phyloP scores from a whole-genome alignment of 768 basidiomycete genomes.

The Russula virescens region DNA sequence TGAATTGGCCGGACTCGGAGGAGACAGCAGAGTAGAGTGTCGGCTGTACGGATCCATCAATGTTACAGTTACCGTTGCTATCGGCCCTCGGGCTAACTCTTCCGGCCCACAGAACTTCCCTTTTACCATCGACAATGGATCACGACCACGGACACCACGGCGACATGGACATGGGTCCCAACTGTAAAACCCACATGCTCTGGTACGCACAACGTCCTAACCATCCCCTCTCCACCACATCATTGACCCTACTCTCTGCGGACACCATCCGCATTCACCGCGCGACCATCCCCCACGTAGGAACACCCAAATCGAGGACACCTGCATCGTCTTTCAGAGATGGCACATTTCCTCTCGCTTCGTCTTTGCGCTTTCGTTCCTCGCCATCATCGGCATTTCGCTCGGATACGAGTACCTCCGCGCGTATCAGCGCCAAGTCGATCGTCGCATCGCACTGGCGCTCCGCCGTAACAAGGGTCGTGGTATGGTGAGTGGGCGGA shows the following conservation, averaged over 20 bases:
- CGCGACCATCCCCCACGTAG: constrained; percentile 28
- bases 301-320: constrained; percentile 76
- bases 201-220: constrained; percentile 44
- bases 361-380: constrained; percentile 58
- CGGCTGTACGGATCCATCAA: too few species aligned
- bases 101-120: too few species aligned
- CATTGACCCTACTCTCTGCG: too few species aligned
- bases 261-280: background rate
- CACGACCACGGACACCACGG: constrained; percentile 35
- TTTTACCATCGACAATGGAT: constrained; percentile 25
- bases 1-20: too few species aligned
- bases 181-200: constrained; percentile 77
- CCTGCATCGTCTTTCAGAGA: constrained; percentile 71
- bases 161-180: constrained; percentile 43
- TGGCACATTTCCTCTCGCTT: constrained; percentile 65
- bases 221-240: too few species aligned
- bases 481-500: constrained; percentile 37
- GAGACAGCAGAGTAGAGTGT: too few species aligned
- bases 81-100: too few species aligned
- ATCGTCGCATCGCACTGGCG: constrained; percentile 48
- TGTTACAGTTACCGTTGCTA: too few species aligned
- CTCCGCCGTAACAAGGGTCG: constrained; percentile 48
- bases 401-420: constrained; percentile 80
- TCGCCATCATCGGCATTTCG: constrained; percentile 59
- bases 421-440: constrained; percentile 52